Base-by-base conservation (phyloP, 164 flowering plant species). In the Berberis thunbergii region DNA sequence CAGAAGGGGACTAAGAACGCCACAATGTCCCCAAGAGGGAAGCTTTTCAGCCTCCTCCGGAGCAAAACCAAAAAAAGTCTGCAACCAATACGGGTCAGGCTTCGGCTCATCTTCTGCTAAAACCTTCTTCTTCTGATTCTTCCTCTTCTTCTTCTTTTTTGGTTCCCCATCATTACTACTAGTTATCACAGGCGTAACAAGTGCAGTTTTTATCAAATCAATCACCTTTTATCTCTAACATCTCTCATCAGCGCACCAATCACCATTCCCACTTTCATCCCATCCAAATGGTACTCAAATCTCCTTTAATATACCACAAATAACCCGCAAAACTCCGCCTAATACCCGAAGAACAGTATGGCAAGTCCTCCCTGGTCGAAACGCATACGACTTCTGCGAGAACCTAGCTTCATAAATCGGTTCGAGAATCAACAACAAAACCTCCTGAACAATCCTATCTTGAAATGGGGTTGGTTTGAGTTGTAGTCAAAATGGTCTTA, bases 21-120 rank as follows among this genome's bases (percentile, higher is more conserved):
- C 97, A 72, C 94, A 85, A 64, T 93, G 98, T 9, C 97, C 98
- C 98, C 98, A 90, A 13, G 81, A 79, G 50, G 98, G 98, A 62
- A 73, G 60, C 73, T 85, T 86, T 68, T 75, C 88, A 12, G 96
- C 97, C 77, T 93, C 98, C 77, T 90, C 98, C 0, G 98, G 98
- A 10, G 97, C 90, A 75, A 93, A 90, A 48, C 96, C 96, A 43
- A 93, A 93, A 62, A 93, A 93, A 0, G 90, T 72, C 46, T 81
- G 82, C 49, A 93, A 71, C 98, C 98, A 93, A 72, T 86, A 93
- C 2, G 97, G 98, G 57, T 93, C 98, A 9, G 98, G 98, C 75
- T 92, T 92, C 12, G 97, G 98, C 77, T 92, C 98, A 67, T 89
- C 98, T 41, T 93, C 98, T 6, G 94, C 88, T 50, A 93, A 70